Evolutionary conservation across 306 rosid species (phyloP).

Genomic region (Benincasa hispida): DNA sequence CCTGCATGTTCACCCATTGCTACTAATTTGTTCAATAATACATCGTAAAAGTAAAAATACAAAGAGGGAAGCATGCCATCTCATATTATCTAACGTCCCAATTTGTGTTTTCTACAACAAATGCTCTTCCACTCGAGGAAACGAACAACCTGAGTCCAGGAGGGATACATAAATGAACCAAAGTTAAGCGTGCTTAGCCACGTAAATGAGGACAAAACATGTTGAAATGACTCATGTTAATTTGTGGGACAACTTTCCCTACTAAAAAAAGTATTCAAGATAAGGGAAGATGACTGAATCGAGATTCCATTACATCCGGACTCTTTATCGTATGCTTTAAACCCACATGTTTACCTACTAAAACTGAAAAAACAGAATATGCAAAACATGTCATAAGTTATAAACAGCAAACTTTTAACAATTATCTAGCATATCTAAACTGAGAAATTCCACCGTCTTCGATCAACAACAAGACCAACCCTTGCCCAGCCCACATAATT

Average conservation of each 20-base stretch:
- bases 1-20: no score
- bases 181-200: no score
- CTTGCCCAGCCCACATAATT: not conserved
- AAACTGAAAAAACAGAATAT: not conserved
- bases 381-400: not conserved
- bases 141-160: no score
- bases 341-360: slow-evolving; percentile 41
- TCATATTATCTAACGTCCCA: slow-evolving; percentile 69
- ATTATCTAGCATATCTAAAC: not conserved
- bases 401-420: not conserved
- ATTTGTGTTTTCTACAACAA: slow-evolving; percentile 85
- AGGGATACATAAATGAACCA: no score
- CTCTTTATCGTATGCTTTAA: slow-evolving; percentile 58
- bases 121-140: slow-evolving; percentile 96
- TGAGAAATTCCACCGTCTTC: not conserved
- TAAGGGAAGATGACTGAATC: no score
- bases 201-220: no score
- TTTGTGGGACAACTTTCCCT: no score
- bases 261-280: no score
- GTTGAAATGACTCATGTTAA: no score
- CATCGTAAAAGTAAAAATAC: not conserved
- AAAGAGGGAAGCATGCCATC: not conserved
- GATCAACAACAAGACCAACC: not conserved
- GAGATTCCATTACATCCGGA: no score
- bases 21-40: not conserved